Conservation (phyloP, 202 grass and related monocot species). For the Hordeum pubiflorum region DNA sequence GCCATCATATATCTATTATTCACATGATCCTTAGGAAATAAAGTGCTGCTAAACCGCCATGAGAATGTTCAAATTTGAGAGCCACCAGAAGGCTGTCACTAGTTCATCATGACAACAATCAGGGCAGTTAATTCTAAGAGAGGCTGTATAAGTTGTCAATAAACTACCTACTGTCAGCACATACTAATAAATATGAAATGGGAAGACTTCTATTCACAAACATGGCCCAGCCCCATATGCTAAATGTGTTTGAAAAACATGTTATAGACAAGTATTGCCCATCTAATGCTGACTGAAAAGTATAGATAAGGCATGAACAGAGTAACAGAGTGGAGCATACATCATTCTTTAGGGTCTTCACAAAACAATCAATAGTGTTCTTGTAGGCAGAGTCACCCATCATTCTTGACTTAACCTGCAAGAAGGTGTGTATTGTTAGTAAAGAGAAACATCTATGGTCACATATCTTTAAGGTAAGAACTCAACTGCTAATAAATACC, state of each 20-base stretch:
- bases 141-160: background rate
- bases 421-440: constrained; percentile 16
- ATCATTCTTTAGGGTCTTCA: constrained; percentile 93
- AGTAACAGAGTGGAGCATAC: constrained; percentile 35
- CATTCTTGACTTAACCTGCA: constrained; percentile 96
- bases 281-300: background rate
- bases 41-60: background rate
- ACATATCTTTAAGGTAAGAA: background rate
- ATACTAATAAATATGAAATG: background rate
- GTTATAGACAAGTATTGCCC: background rate
- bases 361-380: constrained; percentile 77
- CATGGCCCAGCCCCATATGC: background rate
- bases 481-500: background rate
- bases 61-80: background rate
- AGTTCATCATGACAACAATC: background rate
- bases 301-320: background rate
- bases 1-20: background rate
- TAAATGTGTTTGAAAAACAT: constrained; percentile 13
- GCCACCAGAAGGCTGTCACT: background rate
- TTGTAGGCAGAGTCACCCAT: constrained; percentile 85
- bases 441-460: background rate
- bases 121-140: background rate
- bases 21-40: background rate
- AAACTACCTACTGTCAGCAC: background rate
- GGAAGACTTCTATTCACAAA: background rate